A percentile compares a stretch with the other conserved stretches of the same genome.
Conservation (phyloP, 306 rosid species). For the Lupinus albus region DNA sequence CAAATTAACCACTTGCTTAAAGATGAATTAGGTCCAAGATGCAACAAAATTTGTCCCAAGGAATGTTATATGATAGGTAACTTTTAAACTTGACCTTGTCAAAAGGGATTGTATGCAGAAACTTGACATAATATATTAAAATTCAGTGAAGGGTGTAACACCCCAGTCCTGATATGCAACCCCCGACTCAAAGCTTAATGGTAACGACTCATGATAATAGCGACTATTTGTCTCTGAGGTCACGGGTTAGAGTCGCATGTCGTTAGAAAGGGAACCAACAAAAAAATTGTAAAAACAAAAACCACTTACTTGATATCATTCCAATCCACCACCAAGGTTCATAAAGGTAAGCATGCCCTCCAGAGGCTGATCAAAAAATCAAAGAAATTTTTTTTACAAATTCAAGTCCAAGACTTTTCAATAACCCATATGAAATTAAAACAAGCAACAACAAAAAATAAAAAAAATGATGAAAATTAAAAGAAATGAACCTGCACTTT, state of each 20-base stretch:
- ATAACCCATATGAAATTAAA: constrained; percentile 1
- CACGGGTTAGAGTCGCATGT: no score
- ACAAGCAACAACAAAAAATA: not conserved
- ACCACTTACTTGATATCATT: constrained; percentile 78
- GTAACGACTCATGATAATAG: no score
- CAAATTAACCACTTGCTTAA: no score
- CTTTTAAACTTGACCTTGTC: no score
- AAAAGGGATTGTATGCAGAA: no score
- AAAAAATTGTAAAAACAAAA: not conserved
- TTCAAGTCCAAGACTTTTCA: not conserved
- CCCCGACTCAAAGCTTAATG: no score
- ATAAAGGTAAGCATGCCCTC: constrained; percentile 75
- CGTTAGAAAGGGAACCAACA: no score
- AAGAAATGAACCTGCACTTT: constrained; percentile 72
- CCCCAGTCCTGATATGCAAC: no score
- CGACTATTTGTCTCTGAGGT: no score
- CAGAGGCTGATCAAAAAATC: constrained; percentile 53
- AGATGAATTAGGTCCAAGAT: no score
- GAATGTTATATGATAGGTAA: no score
- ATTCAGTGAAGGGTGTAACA: not conserved
- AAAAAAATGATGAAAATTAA: not conserved
- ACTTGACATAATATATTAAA: not conserved
- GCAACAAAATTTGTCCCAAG: no score
- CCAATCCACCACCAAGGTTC: constrained; percentile 97
- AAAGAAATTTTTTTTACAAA: constrained; percentile 31